Evolutionary conservation across 768 basidiomycete species (phyloP).

Genomic region (Amanita inopinata): DNA sequence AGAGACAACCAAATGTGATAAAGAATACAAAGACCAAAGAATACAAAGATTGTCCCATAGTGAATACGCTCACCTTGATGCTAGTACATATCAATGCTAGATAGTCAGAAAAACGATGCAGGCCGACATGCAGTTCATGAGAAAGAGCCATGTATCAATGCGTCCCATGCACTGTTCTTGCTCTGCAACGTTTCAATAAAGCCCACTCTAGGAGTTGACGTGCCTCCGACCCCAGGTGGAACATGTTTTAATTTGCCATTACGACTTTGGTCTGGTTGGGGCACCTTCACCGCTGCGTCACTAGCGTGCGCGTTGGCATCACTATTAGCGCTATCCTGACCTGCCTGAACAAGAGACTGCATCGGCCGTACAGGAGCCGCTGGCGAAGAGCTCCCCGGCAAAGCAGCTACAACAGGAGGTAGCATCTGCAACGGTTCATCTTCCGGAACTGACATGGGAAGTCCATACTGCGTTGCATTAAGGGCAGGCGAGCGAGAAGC

Average conservation of each 20-base stretch:
- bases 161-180: slow-evolving; percentile 54
- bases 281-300: too few relatives aligned
- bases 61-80: too few relatives aligned
- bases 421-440: slow-evolving; percentile 4
- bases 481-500: not conserved
- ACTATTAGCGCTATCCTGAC: not conserved
- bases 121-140: slow-evolving; percentile 25
- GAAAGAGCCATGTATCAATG: slow-evolving; percentile 57
- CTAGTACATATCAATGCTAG: too few relatives aligned
- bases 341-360: not conserved
- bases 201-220: slow-evolving; percentile 29
- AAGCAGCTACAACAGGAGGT: slow-evolving; percentile 5
- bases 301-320: not conserved
- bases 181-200: slow-evolving; percentile 49
- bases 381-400: not conserved
- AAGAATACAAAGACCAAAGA: too few relatives aligned
- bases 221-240: not conserved
- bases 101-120: too few relatives aligned
- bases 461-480: not conserved
- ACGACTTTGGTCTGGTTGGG: not conserved
- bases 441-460: slow-evolving; percentile 7
- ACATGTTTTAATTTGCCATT: not conserved
- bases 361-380: too few relatives aligned
- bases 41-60: too few relatives aligned
- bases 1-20: too few relatives aligned